Evolutionary conservation across 257 asterid species (phyloP).

Genomic region (Haberlea rhodopensis): DNA sequence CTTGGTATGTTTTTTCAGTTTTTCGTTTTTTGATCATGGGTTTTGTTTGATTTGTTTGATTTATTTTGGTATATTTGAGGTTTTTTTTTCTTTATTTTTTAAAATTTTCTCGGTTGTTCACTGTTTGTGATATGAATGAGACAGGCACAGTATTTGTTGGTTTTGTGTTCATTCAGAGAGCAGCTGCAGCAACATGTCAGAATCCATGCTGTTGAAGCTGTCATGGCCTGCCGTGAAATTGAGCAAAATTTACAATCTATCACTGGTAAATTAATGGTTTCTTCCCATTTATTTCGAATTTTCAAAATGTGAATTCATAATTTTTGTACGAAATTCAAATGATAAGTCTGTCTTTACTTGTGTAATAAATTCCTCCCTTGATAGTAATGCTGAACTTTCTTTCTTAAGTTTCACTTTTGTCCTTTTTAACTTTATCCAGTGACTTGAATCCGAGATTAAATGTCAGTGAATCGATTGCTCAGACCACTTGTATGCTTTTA

Average conservation of each 20-base stretch:
- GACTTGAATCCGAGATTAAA: neutral
- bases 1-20: conserved; percentile 54
- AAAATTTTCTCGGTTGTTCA: neutral
- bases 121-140: conserved; percentile 6
- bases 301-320: neutral
- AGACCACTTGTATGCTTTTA: neutral
- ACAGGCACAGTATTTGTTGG: conserved; percentile 86
- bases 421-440: neutral
- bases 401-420: neutral
- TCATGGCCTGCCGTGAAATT: conserved; percentile 97
- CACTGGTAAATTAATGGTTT: conserved; percentile 49
- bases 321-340: neutral
- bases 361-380: neutral
- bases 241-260: conserved; percentile 80
- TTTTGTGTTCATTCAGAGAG: conserved; percentile 87
- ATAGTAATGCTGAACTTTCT: neutral
- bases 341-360: neutral
- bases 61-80: neutral
- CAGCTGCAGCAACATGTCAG: conserved; percentile 98
- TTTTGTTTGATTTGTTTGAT: neutral
- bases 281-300: neutral
- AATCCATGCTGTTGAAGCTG: conserved; percentile 97
- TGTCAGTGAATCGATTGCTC: neutral
- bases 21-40: neutral
- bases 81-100: neutral